Conservation (phyloP, 306 rosid species). For the Sindora glabra region DNA sequence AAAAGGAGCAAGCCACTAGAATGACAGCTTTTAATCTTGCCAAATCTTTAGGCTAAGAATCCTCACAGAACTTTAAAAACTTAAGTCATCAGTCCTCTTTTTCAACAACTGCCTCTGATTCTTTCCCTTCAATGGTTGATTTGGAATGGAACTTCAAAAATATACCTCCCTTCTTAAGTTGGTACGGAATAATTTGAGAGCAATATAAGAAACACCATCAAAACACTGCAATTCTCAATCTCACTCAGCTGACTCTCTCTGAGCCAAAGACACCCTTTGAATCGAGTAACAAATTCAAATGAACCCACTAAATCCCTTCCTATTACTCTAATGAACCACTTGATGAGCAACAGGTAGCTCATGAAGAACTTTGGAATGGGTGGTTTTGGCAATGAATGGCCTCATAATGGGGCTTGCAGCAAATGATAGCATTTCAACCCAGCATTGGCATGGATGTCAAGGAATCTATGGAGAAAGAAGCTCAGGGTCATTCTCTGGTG, state of each 20-base stretch:
- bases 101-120: not conserved
- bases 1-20: not conserved
- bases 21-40: not conserved
- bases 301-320: not conserved
- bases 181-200: not conserved
- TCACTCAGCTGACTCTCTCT: not conserved
- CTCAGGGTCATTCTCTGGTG: constrained; percentile 4
- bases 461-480: not conserved
- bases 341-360: not conserved
- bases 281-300: not conserved
- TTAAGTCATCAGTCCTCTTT: not conserved
- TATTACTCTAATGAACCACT: not conserved
- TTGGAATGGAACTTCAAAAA: not conserved
- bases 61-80: not conserved
- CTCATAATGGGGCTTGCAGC: not conserved
- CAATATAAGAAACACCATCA: not conserved
- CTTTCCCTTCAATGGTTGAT: constrained; percentile 13
- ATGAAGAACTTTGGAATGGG: constrained; percentile 13
- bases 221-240: not conserved
- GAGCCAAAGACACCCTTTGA: not conserved
- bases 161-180: constrained; percentile 12
- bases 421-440: not conserved
- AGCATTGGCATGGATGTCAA: not conserved
- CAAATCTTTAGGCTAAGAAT: constrained; percentile 4
- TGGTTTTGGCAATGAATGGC: constrained; percentile 12